Base-by-base conservation (phyloP, 306 rosid species). In the Alnus rubra region DNA sequence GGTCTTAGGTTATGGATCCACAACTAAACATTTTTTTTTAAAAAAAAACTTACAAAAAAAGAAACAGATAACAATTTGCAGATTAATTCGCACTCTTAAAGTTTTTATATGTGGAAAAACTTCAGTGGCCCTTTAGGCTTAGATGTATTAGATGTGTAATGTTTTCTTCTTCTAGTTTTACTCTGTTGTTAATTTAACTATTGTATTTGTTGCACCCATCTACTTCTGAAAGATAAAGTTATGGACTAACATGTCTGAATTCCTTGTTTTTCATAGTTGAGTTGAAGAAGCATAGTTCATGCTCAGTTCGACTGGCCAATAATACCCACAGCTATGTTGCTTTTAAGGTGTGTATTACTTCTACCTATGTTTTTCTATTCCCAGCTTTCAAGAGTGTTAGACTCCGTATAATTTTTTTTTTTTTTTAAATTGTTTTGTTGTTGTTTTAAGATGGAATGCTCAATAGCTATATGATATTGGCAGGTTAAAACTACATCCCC, bases 401-500 rank as follows among this genome's bases (percentile, higher is more conserved):
- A 60, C 63, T 51, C 47, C 48, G 33, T 31, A 19, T 6, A 28
- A 9, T 49, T 10, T 16, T 14, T 7, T 50, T 53, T 15, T 67
- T 52, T 2, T 4, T 31, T 1, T 23, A 23, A 23, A 23, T 23
- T 23, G 28, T 23, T 23, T 23, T 23, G 28, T 23, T 23, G 28
- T 23, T 23, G 28, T 23, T 23, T 23, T 23, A 23, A 23, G 74
- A 49, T 69, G 13, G 56, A 55, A 74, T 64, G 71, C 35, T 74
- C 33, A 19, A 56, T 4, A 30, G 75, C 58, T 42, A 13, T 54
- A 4, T 84, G 56, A 59, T 64, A 69, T 78, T 85, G 70, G 77
- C 91, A 95, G 99, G 92, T 96, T 74, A 96, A 96, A 80, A 96
- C 99, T 63, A 96, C 99, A 2, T 89, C 98, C 50, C 99, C 99